These are phyloP conservation scores for Colletotrichum scovillei DNA, from an alignment of 2,329 filamentous ascomycete genomes.

Conservation along the genomic window DNA sequence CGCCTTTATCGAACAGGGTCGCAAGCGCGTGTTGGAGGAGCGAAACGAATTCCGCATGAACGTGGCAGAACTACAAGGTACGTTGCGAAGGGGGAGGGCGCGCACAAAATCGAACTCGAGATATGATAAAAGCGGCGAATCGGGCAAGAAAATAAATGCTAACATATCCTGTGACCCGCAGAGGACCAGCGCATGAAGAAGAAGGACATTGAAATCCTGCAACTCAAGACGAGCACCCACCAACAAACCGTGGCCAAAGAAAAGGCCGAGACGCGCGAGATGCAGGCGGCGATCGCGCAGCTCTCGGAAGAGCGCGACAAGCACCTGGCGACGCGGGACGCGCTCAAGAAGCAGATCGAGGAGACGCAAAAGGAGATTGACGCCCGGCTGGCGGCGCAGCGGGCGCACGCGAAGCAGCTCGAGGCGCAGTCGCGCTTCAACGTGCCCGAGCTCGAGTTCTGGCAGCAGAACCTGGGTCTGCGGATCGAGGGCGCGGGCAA, in stretches of 20 bases:
- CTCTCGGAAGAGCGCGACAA: constrained; percentile 70
- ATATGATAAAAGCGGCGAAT: background rate
- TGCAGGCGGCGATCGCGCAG: constrained; percentile 71
- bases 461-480: constrained; percentile 90
- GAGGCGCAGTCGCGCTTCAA: constrained; percentile 90
- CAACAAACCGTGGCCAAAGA: constrained; percentile 82
- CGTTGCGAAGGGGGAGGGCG: constrained; percentile 32
- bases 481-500: constrained; percentile 89
- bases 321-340: constrained; percentile 67
- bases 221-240: constrained; percentile 76
- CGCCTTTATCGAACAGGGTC: constrained; percentile 90
- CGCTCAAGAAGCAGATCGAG: constrained; percentile 70
- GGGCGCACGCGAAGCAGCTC: constrained; percentile 77
- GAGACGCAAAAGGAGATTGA: constrained; percentile 79
- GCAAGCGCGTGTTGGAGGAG: constrained; percentile 91
- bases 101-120: no score
- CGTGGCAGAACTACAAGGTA: constrained; percentile 90
- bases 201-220: constrained; percentile 85
- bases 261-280: constrained; percentile 80
- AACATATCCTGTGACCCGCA: constrained; percentile 48
- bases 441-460: constrained; percentile 93
- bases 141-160: background rate
- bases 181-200: constrained; percentile 93
- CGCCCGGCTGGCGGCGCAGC: constrained; percentile 75
- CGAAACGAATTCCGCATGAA: constrained; percentile 94